Evolutionary conservation across 2,329 filamentous ascomycete species (phyloP).

Genomic region (Pseudocercospora fuligena): DNA sequence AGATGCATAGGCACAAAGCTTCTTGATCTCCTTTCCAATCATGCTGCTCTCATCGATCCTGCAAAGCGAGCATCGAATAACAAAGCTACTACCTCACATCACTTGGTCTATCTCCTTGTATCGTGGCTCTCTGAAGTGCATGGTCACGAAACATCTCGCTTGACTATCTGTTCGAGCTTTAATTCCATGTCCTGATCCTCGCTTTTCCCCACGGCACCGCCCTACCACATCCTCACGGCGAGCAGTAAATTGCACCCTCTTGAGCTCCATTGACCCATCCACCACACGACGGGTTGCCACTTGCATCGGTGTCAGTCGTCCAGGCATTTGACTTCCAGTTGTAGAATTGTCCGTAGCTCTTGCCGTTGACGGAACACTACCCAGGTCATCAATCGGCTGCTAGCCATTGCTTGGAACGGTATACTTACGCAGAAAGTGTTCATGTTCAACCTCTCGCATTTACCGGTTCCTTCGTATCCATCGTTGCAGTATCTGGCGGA

Average conservation of each 20-base stretch:
- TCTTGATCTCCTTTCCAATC: no score
- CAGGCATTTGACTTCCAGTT: conserved; percentile 7
- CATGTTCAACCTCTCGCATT: conserved; percentile 6
- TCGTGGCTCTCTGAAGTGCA: no score
- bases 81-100: no score
- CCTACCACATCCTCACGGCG: not conserved
- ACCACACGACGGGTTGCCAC: not conserved
- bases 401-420: not conserved
- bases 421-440: conserved; percentile 7
- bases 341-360: conserved; percentile 3
- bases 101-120: no score
- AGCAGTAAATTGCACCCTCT: conserved; percentile 5
- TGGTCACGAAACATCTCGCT: no score
- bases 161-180: no score
- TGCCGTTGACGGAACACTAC: not conserved
- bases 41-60: no score
- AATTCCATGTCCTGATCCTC: no score
- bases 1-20: no score
- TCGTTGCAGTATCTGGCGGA: conserved; percentile 1
- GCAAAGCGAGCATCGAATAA: no score
- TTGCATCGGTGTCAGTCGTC: not conserved
- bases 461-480: not conserved
- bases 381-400: no score
- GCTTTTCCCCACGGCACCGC: no score
- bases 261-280: not conserved